These are phyloP conservation scores for Cyamopsis tetragonoloba DNA, from an alignment of 306 rosid genomes.

Conservation along the genomic window DNA sequence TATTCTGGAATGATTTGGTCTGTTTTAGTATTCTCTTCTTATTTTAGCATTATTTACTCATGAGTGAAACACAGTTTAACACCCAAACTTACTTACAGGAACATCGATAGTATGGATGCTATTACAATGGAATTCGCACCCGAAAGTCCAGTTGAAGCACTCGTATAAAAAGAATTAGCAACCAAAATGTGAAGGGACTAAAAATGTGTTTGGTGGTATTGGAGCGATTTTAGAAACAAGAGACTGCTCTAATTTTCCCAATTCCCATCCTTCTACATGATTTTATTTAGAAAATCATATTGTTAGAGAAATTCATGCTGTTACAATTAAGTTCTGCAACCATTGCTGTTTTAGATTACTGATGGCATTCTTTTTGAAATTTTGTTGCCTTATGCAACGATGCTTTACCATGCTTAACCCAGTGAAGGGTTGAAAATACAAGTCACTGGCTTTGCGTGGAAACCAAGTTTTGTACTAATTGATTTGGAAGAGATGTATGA, in stretches of 20 bases:
- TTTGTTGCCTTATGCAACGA: not conserved
- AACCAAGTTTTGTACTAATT: not conserved
- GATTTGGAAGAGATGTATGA: not conserved
- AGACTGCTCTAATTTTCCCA: not conserved
- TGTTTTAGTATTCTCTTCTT: not conserved
- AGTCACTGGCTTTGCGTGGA: not conserved
- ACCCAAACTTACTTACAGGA: slow-evolving; percentile 42
- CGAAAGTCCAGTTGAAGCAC: slow-evolving; percentile 33
- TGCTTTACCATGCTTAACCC: not conserved
- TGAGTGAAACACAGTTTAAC: not conserved
- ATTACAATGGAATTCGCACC: slow-evolving; percentile 76
- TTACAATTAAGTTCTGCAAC: not conserved
- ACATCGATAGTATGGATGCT: slow-evolving; percentile 92
- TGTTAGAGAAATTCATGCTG: not conserved
- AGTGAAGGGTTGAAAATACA: not conserved
- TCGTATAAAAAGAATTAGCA: slow-evolving; percentile 34
- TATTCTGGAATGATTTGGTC: not conserved
- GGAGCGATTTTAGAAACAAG: not conserved
- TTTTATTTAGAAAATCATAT: not conserved
- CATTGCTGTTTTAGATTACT: not conserved
- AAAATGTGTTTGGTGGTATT: not conserved
- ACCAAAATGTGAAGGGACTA: not conserved
- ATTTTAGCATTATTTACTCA: slow-evolving; percentile 13
- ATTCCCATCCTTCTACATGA: not conserved
- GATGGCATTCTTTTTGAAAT: not conserved